A percentile compares a stretch with the other conserved stretches of the same genome.
Evolutionary conservation across 1,139 yeast genomes (phyloP).

Genomic region (Suzukiozyma palmioleophila): DNA sequence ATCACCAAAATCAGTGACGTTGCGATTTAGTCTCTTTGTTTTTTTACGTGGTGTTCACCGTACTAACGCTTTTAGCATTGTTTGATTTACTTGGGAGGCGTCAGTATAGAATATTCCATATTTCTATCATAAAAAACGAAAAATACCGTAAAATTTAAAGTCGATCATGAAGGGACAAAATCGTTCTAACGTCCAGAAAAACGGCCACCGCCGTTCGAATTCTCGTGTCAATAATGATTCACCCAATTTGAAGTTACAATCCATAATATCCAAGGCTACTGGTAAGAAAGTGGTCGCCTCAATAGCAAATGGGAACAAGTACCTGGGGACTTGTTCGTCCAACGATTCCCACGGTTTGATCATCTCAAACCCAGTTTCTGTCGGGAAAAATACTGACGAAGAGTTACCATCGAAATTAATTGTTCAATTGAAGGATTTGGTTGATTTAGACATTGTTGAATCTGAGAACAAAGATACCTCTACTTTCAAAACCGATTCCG

Average conservation of each 20-base stretch:
- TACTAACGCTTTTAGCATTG: constrained; percentile 3
- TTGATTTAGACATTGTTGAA: constrained; percentile 51
- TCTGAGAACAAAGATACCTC: constrained; percentile 21
- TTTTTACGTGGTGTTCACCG: no score
- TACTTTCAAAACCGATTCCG: constrained; percentile 75
- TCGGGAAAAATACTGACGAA: constrained; percentile 25
- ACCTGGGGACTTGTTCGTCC: constrained; percentile 38
- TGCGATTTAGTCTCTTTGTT: no score
- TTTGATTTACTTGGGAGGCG: constrained; percentile 4
- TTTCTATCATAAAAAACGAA: constrained; percentile 1
- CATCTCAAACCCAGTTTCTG: constrained; percentile 21
- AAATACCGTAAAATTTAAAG: constrained; percentile 6
- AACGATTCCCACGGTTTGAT: constrained; percentile 26
- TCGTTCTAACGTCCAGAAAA: constrained; percentile 16
- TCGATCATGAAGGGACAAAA: constrained; percentile 21
- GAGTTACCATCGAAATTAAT: constrained; percentile 43
- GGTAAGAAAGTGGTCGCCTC: constrained; percentile 58
- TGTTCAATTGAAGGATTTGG: constrained; percentile 56
- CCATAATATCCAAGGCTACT: constrained; percentile 47
- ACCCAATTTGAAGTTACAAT: constrained; percentile 44
- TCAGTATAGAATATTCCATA: constrained; percentile 1
- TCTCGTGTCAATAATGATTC: constrained; percentile 15
- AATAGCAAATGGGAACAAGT: constrained; percentile 56
- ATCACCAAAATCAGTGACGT: no score
- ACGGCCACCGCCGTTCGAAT: constrained; percentile 26